Percentiles rank a stretch among this genome's conserved stretches.
phyloP scores from a whole-genome alignment of 2,329 filamentous ascomycete species.

The Colletotrichum sp. region DNA sequence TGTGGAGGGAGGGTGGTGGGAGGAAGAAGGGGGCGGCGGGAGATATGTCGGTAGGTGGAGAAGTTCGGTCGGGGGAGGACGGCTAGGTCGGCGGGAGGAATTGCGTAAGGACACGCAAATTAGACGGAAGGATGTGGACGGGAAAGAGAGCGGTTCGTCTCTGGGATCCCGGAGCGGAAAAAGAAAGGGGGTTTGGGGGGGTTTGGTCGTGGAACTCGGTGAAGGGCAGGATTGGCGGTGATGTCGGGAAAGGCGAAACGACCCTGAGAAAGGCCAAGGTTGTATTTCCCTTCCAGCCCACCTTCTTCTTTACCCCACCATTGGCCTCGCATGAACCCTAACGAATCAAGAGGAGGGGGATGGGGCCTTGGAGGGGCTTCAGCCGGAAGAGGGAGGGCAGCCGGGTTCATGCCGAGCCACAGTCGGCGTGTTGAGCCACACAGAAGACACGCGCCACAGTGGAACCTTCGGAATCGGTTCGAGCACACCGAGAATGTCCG shows the following conservation, averaged over 20 bases:
- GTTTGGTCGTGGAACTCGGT: conserved; percentile 1
- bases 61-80: neutral
- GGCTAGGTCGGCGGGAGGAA: neutral
- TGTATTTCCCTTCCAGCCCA: conserved; percentile 8
- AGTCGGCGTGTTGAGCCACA: neutral
- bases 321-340: conserved; percentile 1
- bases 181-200: neutral
- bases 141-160: neutral
- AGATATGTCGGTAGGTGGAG: neutral
- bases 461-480: neutral
- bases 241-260: conserved; percentile 10
- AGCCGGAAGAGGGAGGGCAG: neutral
- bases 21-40: neutral
- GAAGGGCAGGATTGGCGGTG: conserved; percentile 11
- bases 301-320: neutral
- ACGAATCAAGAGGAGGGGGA: conserved; percentile 13
- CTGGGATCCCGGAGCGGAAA: neutral
- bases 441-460: neutral
- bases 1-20: neutral
- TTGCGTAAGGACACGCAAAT: neutral
- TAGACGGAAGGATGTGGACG: neutral
- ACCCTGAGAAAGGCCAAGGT: conserved; percentile 18
- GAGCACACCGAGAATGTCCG: neutral
- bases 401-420: neutral
- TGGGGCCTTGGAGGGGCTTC: neutral